These are phyloP conservation scores for Ustilago lituana DNA, from an alignment of 1,284 basidiomycete genomes.

Conservation along the genomic window DNA sequence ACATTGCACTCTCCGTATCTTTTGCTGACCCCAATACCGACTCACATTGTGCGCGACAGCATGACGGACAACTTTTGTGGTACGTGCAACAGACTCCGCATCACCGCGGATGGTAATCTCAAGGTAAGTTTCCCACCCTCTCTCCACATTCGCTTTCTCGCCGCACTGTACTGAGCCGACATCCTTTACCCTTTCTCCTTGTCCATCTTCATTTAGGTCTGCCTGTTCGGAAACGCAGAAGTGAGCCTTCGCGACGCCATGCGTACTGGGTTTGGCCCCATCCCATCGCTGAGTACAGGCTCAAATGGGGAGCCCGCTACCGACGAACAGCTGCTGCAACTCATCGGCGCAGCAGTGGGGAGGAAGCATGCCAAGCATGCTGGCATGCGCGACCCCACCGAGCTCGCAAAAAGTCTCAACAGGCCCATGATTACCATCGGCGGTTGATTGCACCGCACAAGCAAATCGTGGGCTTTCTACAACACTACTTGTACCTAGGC, in stretches of 20 bases:
- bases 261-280: conserved; percentile 68
- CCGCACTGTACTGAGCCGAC: neutral
- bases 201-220: conserved; percentile 65
- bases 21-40: too few relatives aligned
- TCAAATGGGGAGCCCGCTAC: conserved; percentile 37
- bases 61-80: conserved; percentile 86
- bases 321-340: conserved; percentile 75
- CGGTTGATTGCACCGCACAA: conserved; percentile 49
- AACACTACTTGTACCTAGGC: neutral
- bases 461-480: conserved; percentile 1
- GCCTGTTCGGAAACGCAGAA: conserved; percentile 85
- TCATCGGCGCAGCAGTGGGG: conserved; percentile 76
- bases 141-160: neutral
- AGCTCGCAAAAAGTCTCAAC: conserved; percentile 52
- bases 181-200: too few relatives aligned
- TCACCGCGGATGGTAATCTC: conserved; percentile 88
- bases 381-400: conserved; percentile 54
- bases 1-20: too few relatives aligned
- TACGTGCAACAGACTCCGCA: conserved; percentile 81
- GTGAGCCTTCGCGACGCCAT: conserved; percentile 81
- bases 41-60: conserved; percentile 20
- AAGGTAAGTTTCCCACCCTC: conserved; percentile 72
- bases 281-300: conserved; percentile 24
- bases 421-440: conserved; percentile 86
- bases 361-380: conserved; percentile 85